These are phyloP conservation scores for Tausonia pullulans DNA, from an alignment of 1,284 basidiomycete species.

Conservation along the genomic window DNA sequence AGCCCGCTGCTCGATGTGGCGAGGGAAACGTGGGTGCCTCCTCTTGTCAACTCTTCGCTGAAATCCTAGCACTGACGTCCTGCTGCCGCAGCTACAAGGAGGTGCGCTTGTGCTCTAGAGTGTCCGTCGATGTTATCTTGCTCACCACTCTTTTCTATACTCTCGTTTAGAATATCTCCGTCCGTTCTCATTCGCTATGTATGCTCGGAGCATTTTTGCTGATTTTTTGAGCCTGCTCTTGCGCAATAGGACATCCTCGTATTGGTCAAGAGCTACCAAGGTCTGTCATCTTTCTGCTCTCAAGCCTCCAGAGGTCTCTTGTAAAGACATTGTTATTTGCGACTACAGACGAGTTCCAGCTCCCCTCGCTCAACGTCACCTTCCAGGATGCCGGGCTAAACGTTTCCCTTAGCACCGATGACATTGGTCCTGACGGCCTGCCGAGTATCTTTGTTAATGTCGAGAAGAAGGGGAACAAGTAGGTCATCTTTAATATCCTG, in stretches of 20 bases:
- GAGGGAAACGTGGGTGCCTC: conserved; percentile 52
- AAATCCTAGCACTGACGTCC: background rate
- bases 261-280: conserved; percentile 30
- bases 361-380: conserved; percentile 49
- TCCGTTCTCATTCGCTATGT: too few relatives aligned
- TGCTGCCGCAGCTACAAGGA: background rate
- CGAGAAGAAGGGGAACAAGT: conserved; percentile 53
- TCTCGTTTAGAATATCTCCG: too few relatives aligned
- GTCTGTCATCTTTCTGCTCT: conserved; percentile 5
- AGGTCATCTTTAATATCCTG: conserved; percentile 24
- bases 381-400: conserved; percentile 59
- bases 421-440: conserved; percentile 47
- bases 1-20: conserved; percentile 82
- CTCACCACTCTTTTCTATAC: too few relatives aligned
- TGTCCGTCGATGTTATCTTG: too few relatives aligned
- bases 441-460: conserved; percentile 61
- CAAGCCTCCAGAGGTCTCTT: background rate
- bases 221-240: too few relatives aligned
- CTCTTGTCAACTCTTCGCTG: background rate
- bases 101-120: background rate
- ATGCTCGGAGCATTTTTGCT: too few relatives aligned
- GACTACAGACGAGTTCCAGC: conserved; percentile 43
- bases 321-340: background rate
- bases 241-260: conserved; percentile 54
- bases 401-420: conserved; percentile 54